Evolutionary conservation across 352 stramenopile genomes (phyloP), one percentile per base, ranked within the genome.

Genomic region (Phytophthora ramorum): DNA sequence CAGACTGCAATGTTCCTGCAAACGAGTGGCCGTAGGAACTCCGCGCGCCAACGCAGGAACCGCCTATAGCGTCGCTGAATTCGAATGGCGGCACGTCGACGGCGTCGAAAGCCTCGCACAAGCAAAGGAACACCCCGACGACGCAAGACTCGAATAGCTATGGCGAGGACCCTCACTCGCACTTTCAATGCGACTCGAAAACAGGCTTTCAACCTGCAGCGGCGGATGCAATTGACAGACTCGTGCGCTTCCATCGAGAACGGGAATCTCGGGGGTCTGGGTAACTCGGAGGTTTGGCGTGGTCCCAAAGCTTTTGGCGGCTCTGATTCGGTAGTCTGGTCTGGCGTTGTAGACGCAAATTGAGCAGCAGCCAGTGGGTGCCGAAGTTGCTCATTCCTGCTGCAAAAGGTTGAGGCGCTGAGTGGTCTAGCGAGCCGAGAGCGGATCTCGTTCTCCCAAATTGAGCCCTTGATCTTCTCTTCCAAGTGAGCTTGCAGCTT

Each of bases 391-490:
- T 87, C 76, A 0, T 47, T 62, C 22, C 78, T 75, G 48, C 57
- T 60, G 38, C 78, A 81, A 48, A 86, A 89, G 4, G 60, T 66
- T 4, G 75, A 75, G 7, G 80, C 78, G 61, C 78, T 85, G 1
- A 89, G 66, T 22, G 80, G 80, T 30, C 80, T 69, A 13, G 78
- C 78, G 5, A 89, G 69, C 4, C 53, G 53, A 13, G 80, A 89
- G 0, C 80, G 75, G 13, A 89, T 64, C 50, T 89, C 78, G 41
- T 84, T 83, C 16, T 84, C 63, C 80, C 80, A 89, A 12, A 84
- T 75, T 16, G 73, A 38, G 14, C 80, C 80, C n/a, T 73, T 66
- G 35, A 84, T 75, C 34, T 83, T 83, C 7, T 59, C 54, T 46
- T 75, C 50, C 10, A 89, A 35, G 26, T 89, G 78, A 6, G 30